Conservation (phyloP, 352 stramenopile genomes). For the Globisporangium yorkense region DNA sequence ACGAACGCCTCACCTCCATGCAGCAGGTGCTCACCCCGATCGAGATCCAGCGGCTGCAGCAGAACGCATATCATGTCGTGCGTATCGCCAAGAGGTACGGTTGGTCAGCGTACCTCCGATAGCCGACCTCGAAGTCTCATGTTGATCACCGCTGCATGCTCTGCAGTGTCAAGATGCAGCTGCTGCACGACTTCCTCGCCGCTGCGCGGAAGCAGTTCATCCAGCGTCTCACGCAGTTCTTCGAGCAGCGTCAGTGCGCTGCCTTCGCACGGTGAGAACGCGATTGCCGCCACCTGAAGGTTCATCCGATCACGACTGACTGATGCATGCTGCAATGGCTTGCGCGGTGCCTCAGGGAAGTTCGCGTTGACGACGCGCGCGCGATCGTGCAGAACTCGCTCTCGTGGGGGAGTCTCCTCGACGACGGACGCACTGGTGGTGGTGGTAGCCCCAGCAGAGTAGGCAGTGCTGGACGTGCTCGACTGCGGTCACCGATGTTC, state of each 20-base stretch:
- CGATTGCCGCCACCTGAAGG: background rate
- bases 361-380: conserved; percentile 61
- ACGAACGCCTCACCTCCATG: conserved; percentile 60
- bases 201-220: conserved; percentile 38
- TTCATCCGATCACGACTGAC: background rate
- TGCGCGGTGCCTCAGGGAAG: conserved; percentile 22
- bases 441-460: conserved; percentile 9
- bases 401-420: conserved; percentile 26
- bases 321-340: background rate
- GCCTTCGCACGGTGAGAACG: conserved; percentile 39
- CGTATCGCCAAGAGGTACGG: conserved; percentile 59
- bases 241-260: conserved; percentile 40
- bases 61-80: conserved; percentile 52
- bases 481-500: conserved; percentile 17
- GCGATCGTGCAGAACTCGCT: conserved; percentile 61
- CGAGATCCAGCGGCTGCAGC: conserved; percentile 67
- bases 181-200: conserved; percentile 46
- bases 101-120: background rate
- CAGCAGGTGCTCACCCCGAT: conserved; percentile 75
- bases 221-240: conserved; percentile 32
- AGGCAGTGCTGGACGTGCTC: background rate
- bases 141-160: background rate
- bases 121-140: background rate
- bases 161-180: conserved; percentile 47
- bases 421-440: conserved; percentile 12